Evolutionary conservation across 768 basidiomycete genomes (phyloP).

Genomic region (Lyophyllum decastes): DNA sequence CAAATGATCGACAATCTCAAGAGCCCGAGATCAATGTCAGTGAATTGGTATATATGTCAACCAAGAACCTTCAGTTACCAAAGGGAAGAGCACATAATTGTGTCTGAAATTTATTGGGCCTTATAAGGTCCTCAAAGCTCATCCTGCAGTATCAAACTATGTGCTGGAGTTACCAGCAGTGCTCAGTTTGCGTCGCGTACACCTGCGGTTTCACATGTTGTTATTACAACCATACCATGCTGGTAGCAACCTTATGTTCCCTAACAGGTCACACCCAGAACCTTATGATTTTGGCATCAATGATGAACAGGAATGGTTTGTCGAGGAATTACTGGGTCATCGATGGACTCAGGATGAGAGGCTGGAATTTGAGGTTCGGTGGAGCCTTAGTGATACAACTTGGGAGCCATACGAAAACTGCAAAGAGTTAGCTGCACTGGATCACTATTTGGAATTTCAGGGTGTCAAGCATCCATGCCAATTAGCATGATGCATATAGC

Average conservation of each 20-base stretch:
- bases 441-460: neutral
- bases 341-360: neutral
- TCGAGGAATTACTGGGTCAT: conserved; percentile 7
- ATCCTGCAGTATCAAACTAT: conserved; percentile 6
- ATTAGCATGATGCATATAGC: too few species aligned
- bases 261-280: neutral
- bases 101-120: neutral
- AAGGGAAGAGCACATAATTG: conserved; percentile 15
- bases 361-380: conserved; percentile 6
- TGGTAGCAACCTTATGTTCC: neutral
- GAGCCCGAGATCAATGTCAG: conserved; percentile 14
- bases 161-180: too few species aligned
- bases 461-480: neutral
- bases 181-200: conserved; percentile 8
- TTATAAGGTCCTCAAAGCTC: conserved; percentile 1
- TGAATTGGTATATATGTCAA: conserved; percentile 34
- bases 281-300: conserved; percentile 3
- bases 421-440: too few species aligned
- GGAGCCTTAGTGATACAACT: too few species aligned
- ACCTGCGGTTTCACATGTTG: neutral
- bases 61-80: conserved; percentile 34
- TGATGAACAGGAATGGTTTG: conserved; percentile 8
- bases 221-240: neutral
- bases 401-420: too few species aligned
- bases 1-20: neutral